Evolutionary conservation across 768 basidiomycete species (phyloP), one percentile per base, ranked within the genome.

Genomic region (Saitozyma podzolica): DNA sequence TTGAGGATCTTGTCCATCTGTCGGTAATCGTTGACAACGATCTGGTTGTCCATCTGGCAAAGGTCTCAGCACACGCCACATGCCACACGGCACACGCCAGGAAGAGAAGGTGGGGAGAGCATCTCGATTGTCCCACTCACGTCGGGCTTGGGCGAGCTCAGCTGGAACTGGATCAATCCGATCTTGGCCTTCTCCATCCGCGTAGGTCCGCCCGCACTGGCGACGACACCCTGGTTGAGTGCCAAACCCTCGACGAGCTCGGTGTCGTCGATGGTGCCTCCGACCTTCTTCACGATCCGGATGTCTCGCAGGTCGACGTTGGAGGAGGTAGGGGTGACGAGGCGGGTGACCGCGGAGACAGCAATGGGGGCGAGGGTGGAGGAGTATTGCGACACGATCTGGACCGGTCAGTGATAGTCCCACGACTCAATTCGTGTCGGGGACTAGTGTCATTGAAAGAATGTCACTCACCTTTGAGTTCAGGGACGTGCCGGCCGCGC

Each of bases 1-100:
- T 99, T 98, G 81, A 99, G 89, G 62, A 98, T 93, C 80, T 97
- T 96, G 84, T 98, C 96, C 95, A 99, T 98, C 80, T 97, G 96
- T 16, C 96, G 89, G 82, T 99, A 99, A 81, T 99, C 95, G 67
- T 95, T 98, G 71, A 99, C 97, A 56, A 98, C 89, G 50, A 99
- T 93, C 6, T 95, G 97, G 83, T 99, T 98, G 81, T 99, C 96
- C 95, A 99, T 99, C 94, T 97, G 70, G 9, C 20, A 17, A 39
- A 20, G 62, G 40, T 6, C 40, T 64, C 6, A 65, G 69, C 66
- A 64, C 76, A 43, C 29, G 29, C 2, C 29, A 29, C 29, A 29
- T 5, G 29, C 2, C 29, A 29, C 29, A 29, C 29, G 29, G 2
- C 29, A 29, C 29, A 41, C 37, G 29, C 47, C 48, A 62, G 40